Base-by-base conservation (phyloP, 2,329 filamentous ascomycete genomes). In the Gnomoniopsis smithogilvyi region DNA sequence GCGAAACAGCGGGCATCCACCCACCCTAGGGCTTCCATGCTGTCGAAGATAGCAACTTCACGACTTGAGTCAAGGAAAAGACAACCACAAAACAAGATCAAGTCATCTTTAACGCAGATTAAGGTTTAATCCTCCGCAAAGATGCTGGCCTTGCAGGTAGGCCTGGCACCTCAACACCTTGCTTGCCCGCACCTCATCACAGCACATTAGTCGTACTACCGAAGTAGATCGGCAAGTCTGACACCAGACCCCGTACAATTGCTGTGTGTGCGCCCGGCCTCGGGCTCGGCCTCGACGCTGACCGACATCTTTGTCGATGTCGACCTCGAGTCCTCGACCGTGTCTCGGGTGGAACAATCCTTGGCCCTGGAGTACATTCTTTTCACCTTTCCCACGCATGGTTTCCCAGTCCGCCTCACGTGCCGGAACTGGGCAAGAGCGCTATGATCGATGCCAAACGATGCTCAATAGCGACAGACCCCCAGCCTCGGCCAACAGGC, bases 81-180 rank as follows among this genome's bases (percentile, higher is more conserved):
- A 50, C 26, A 30, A 43, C 17, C 53, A 33, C 53, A 60, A 56
- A 51, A 56, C 43, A 60, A 48, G 41, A 52, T 57, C 58, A 49
- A 38, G 34, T 51, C 56, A 59, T 46, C 51, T 54, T 47, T 51
- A 49, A 46, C 17, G 26, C 50, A 56, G 36, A 50, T 59, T 56
- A 61, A 61, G 50, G 38, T 59, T 55, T 59, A 54, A 34, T 54
- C 46, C 56, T 54, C 55, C 55, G 59, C 54, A 51, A 55, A 51
- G 47, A 55, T 58, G 51, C 56, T 61, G 46, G 38, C 47, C 58
- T 48, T 58, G 56, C 14, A 41, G 4, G 14, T 41, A 41, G 47
- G 49, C 45, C 34, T 34, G 50, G 45, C 43, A 36, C 48, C 33
- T 26, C 36, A 41, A 54, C 46, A 58, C 38, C 33, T 26, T 52